These are phyloP conservation scores for Cryomyces minteri DNA, from an alignment of 495 filamentous ascomycete genomes.

Conservation along the genomic window DNA sequence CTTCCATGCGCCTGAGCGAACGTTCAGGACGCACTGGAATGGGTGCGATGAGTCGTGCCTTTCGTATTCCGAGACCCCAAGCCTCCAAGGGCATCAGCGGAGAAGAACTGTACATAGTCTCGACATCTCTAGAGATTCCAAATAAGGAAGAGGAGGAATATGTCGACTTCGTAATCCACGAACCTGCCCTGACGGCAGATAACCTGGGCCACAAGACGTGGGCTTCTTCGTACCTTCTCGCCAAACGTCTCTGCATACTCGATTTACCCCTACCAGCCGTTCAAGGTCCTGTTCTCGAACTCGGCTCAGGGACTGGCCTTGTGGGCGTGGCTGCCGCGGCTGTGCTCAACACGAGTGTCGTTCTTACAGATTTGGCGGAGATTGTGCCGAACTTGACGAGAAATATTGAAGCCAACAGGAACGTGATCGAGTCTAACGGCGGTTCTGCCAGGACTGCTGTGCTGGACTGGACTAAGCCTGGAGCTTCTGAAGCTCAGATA, in stretches of 20 bases:
- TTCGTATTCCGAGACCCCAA: conserved; percentile 37
- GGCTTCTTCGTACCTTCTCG: conserved; percentile 73
- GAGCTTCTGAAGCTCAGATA: conserved; percentile 10
- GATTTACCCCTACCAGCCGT: conserved; percentile 7
- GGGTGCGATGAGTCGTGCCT: conserved; percentile 57
- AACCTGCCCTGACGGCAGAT: conserved; percentile 74
- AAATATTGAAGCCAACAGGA: conserved; percentile 38
- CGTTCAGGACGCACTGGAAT: conserved; percentile 71
- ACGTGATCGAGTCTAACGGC: conserved; percentile 2
- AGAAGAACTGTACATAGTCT: too few species aligned
- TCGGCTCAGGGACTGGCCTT: conserved; percentile 47
- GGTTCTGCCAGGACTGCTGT: conserved; percentile 29
- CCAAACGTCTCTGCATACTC: conserved; percentile 45
- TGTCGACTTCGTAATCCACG: conserved; percentile 53
- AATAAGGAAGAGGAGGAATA: conserved; percentile 3
- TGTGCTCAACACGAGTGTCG: conserved; percentile 20
- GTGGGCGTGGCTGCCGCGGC: conserved; percentile 33
- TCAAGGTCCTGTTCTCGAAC: conserved; percentile 31
- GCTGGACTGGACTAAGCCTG: conserved; percentile 39
- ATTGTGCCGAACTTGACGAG: conserved; percentile 47
- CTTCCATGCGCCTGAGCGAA: conserved; percentile 60
- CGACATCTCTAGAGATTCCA: too few species aligned
- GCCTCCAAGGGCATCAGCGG: conserved; percentile 4
- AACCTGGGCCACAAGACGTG: conserved; percentile 86
- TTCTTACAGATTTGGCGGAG: conserved; percentile 50